Evolutionary conservation across 257 asterid genomes (phyloP).

Genomic region (Paulownia fortunei): DNA sequence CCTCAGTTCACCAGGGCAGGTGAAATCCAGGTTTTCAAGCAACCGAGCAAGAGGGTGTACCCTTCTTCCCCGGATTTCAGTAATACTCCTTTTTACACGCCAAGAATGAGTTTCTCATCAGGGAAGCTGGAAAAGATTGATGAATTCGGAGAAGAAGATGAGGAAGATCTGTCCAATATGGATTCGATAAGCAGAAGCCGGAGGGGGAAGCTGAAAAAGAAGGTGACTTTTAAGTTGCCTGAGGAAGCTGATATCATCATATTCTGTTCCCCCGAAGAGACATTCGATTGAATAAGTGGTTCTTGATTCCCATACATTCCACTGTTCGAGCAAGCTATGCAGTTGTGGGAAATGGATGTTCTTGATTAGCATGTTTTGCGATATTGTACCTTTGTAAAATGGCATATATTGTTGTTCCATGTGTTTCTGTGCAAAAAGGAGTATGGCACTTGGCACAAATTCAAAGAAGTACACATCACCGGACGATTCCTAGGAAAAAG

Average conservation of each 20-base stretch:
- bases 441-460: too few species aligned
- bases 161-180: background rate
- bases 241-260: slow-evolving; percentile 35
- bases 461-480: too few species aligned
- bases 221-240: slow-evolving; percentile 46
- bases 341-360: background rate
- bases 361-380: background rate
- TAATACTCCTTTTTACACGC: slow-evolving; percentile 29
- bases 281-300: slow-evolving; percentile 23
- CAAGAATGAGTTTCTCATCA: slow-evolving; percentile 37
- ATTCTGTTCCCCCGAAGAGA: slow-evolving; percentile 32
- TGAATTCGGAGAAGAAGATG: slow-evolving; percentile 13
- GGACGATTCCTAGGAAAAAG: too few species aligned
- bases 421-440: background rate
- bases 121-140: slow-evolving; percentile 35
- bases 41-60: slow-evolving; percentile 28
- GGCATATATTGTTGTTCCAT: too few species aligned
- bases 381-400: background rate
- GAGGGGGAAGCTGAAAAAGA: slow-evolving; percentile 31
- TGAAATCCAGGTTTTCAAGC: background rate
- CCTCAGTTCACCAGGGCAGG: background rate
- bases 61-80: slow-evolving; percentile 38
- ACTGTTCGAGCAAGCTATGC: background rate
- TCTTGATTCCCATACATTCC: background rate
- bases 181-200: background rate